Percentiles rank a stretch among this genome's conserved stretches.
These are phyloP conservation scores for Asparagopsis taxiformis DNA, from an alignment of 31 red algal genomes.

Conservation along the genomic window DNA sequence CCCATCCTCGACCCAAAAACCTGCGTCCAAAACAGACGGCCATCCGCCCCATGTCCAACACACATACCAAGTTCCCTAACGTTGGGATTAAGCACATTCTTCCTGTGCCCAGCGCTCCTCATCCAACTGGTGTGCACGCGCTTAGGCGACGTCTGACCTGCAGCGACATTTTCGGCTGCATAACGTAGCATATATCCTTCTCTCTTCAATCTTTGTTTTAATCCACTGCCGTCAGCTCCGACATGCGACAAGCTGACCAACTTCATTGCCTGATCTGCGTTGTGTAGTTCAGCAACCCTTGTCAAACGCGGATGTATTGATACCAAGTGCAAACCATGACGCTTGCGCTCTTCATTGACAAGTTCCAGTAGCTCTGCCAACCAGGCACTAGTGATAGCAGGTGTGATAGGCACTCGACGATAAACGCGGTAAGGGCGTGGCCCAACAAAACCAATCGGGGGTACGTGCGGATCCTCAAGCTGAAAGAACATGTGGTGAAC, in stretches of 20 bases:
- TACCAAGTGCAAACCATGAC: constrained; percentile 5
- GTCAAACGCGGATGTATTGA: not conserved
- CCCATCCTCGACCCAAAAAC: constrained; percentile 6
- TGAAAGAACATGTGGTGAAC: too few relatives aligned
- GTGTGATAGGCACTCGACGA: too few relatives aligned
- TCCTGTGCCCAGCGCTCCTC: constrained; percentile 36
- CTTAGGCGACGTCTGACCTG: constrained; percentile 24
- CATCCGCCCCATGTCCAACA: constrained; percentile 37
- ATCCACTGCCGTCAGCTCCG: constrained; percentile 17
- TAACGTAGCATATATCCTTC: constrained; percentile 33
- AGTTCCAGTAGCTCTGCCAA: constrained; percentile 4
- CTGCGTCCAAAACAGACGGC: constrained; percentile 33
- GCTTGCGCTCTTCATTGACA: constrained; percentile 19
- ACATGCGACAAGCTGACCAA: constrained; percentile 27
- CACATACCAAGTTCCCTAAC: constrained; percentile 42
- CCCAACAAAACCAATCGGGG: too few relatives aligned
- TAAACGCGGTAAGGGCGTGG: too few relatives aligned
- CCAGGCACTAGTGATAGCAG: too few relatives aligned
- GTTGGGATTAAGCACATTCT: constrained; percentile 30
- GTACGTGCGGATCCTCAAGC: too few relatives aligned
- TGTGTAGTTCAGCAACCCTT: constrained; percentile 17
- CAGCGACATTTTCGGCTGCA: constrained; percentile 44
- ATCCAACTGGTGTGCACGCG: constrained; percentile 39
- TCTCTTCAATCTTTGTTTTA: constrained; percentile 26
- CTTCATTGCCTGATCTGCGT: constrained; percentile 39